Base-by-base conservation (phyloP, 345 rosid species). In the Chamaenerion angustifolium region DNA sequence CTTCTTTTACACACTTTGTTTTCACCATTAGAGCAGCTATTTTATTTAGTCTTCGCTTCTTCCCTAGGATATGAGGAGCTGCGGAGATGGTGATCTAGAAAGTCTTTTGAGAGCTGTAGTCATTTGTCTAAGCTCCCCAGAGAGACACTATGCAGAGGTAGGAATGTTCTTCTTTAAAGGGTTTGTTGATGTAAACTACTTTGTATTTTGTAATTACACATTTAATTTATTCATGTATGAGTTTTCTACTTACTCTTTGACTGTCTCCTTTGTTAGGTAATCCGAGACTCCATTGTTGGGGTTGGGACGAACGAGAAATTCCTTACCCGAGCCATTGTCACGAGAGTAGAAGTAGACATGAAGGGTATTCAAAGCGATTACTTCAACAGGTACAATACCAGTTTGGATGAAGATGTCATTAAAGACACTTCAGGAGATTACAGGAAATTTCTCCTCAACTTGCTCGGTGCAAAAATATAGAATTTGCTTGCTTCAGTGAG, bases 291-390 rank as follows among this genome's bases (percentile, higher is more conserved):
- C 7, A 67, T 84, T 6, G 48, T 61, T 8, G 93, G 98, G 11
- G 37, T 77, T 16, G 98, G 98, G 45, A 92, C 96, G 12, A 96
- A 92, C 51, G 95, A 87, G 68, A 81, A 82, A 59, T 66, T 88
- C 6, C 68, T 92, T 45, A 84, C 78, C 41, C 80, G 95, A 72
- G 93, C 71, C 9, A 78, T 87, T 18, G 73, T 87, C 62, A 62
- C 68, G 12, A 75, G 96, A 56, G 87, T 95, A 16, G 98, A 92
- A 62, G 59, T 78, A 0, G 98, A 92, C 70, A 14, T 73, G 88
- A 74, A 62, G 89, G 76, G 64, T 45, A 54, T 77, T 35, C 73
- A 77, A 58, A 89, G 67, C 16, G 88, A 80, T 70, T 86, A 73
- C 50, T 69, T 52, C 59, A 72, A 64, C 46, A 67, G 68, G 65